These are phyloP conservation scores for Aspergillus thermomutatus DNA, from an alignment of 2,329 filamentous ascomycete species.

Conservation along the genomic window DNA sequence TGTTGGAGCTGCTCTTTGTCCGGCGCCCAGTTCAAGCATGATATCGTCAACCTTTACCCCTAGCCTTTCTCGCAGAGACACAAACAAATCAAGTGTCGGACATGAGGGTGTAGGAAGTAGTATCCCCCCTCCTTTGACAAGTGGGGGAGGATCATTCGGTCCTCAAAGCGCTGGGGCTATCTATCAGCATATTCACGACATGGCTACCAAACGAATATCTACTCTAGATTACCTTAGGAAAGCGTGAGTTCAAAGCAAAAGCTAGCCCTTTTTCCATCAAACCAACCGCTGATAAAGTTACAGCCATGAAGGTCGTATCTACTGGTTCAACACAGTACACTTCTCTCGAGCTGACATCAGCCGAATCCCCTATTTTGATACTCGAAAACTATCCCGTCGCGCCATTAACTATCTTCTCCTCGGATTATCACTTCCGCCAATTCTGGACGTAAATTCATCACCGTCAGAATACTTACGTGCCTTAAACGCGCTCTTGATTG, in stretches of 20 bases:
- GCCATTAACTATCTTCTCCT: constrained; percentile 93
- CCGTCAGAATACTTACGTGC: constrained; percentile 83
- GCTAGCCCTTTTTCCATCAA: background rate
- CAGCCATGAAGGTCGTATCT: constrained; percentile 89
- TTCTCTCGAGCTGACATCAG: constrained; percentile 79
- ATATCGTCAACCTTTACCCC: constrained; percentile 34
- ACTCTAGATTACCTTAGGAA: constrained; percentile 91
- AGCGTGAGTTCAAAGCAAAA: constrained; percentile 60
- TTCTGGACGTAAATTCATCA: constrained; percentile 78
- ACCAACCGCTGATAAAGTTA: constrained; percentile 11
- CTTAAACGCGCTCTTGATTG: constrained; percentile 77
- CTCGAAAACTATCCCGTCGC: constrained; percentile 78
- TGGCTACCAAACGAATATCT: constrained; percentile 86
- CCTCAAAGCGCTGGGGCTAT: constrained; percentile 54
- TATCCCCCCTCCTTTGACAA: constrained; percentile 30
- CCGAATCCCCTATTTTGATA: constrained; percentile 81
- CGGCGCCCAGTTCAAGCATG: constrained; percentile 18
- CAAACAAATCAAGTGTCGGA: constrained; percentile 29
- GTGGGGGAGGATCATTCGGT: constrained; percentile 34
- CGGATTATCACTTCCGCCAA: constrained; percentile 82
- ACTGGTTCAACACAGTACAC: constrained; percentile 97
- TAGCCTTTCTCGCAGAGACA: constrained; percentile 32
- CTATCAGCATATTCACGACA: constrained; percentile 72
- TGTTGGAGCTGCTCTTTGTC: background rate
- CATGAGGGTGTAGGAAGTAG: constrained; percentile 22